phyloP scores from a whole-genome alignment of 78 protist species.

The Cavenderia fasciculata region DNA sequence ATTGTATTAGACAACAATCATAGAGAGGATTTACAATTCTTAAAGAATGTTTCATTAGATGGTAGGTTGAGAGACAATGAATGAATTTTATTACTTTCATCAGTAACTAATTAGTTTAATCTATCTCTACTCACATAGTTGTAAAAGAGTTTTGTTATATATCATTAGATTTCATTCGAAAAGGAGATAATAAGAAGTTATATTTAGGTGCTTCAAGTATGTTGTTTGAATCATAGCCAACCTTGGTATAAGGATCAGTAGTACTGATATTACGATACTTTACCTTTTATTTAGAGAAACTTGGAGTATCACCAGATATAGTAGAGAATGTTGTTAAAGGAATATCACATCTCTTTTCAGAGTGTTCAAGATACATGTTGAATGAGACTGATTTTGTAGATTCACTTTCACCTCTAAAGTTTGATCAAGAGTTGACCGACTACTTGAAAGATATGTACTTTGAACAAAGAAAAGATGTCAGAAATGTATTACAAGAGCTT shows the following conservation, averaged over 20 bases:
- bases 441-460: slow-evolving; percentile 48
- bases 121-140: neutral
- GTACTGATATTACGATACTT: neutral
- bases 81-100: neutral
- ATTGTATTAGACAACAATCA: slow-evolving; percentile 49
- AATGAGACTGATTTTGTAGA: slow-evolving; percentile 67
- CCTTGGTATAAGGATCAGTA: neutral
- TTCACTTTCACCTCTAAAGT: slow-evolving; percentile 18
- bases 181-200: slow-evolving; percentile 70
- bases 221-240: neutral
- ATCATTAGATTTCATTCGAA: slow-evolving; percentile 49
- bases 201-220: slow-evolving; percentile 71
- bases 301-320: slow-evolving; percentile 46
- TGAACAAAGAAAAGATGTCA: slow-evolving; percentile 48
- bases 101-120: neutral
- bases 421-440: slow-evolving; percentile 2
- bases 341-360: slow-evolving; percentile 43
- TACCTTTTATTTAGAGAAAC: slow-evolving; percentile 19
- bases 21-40: slow-evolving; percentile 29
- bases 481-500: slow-evolving; percentile 60
- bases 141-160: slow-evolving; percentile 65
- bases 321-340: slow-evolving; percentile 56
- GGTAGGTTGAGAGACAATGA: neutral
- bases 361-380: slow-evolving; percentile 62
- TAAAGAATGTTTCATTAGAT: slow-evolving; percentile 17